A percentile compares a stretch with the other conserved stretches of the same genome.
These are phyloP conservation scores for Otatea glauca DNA, from an alignment of 176 grass and related monocot genomes.

Conservation along the genomic window DNA sequence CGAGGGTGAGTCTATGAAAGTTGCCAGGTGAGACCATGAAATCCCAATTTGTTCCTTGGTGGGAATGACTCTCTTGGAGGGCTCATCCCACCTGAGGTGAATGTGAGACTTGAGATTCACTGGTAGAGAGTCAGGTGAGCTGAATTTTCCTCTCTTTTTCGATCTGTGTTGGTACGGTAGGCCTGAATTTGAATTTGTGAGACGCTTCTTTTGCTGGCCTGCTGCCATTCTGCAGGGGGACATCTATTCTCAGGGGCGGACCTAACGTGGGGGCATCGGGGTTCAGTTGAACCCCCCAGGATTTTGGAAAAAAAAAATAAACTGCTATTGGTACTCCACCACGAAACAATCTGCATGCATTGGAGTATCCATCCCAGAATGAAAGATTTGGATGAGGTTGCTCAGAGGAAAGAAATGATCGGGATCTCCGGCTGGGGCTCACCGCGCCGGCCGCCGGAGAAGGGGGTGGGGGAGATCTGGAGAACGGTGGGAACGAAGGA, in stretches of 20 bases:
- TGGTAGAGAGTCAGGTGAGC: not conserved
- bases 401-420: too few species aligned
- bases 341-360: too few species aligned
- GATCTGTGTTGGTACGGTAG: not conserved
- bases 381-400: too few species aligned
- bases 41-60: slow-evolving; percentile 61
- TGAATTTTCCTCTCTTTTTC: not conserved
- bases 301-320: too few species aligned
- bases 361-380: too few species aligned
- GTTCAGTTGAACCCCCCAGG: too few species aligned
- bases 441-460: too few species aligned
- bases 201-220: not conserved
- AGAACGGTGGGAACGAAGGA: too few species aligned
- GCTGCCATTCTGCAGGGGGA: not conserved
- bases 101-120: slow-evolving; percentile 58
- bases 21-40: slow-evolving; percentile 51
- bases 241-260: not conserved
- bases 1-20: slow-evolving; percentile 45
- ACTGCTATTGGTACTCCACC: too few species aligned
- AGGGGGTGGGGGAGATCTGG: too few species aligned
- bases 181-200: not conserved
- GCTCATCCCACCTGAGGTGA: slow-evolving; percentile 56
- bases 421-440: too few species aligned
- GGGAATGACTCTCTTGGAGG: slow-evolving; percentile 50
- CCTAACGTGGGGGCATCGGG: too few species aligned